phyloP scores from a whole-genome alignment of 108 stramenopile genomes.

The Schizochytrium sp. region DNA sequence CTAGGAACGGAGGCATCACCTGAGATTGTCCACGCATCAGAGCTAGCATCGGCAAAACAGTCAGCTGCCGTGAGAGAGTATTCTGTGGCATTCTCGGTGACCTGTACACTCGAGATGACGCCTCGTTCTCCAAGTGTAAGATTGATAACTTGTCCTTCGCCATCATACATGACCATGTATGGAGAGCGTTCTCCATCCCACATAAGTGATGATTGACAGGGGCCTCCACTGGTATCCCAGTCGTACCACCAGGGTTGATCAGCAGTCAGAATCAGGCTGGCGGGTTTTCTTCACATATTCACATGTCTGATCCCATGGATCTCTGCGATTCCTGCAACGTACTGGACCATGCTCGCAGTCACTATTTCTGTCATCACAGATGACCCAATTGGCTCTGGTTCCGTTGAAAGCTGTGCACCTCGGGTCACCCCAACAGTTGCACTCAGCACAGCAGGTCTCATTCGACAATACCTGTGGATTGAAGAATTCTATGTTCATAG shows the following conservation, averaged over 20 bases:
- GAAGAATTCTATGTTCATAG: background rate
- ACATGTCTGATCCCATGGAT: background rate
- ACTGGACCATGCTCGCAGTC: background rate
- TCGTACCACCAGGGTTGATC: slow-evolving; percentile 9
- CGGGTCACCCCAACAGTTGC: slow-evolving; percentile 41
- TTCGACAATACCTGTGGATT: background rate
- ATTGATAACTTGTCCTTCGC: background rate
- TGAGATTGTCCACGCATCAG: background rate
- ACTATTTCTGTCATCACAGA: slow-evolving; percentile 3
- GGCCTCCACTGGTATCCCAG: background rate
- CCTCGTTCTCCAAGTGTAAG: slow-evolving; percentile 36
- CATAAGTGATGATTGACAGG: background rate
- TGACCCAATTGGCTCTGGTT: background rate
- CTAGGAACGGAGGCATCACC: background rate
- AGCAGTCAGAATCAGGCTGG: background rate
- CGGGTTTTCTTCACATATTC: slow-evolving; percentile 12
- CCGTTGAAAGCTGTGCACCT: background rate
- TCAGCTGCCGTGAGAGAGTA: slow-evolving; percentile 41
- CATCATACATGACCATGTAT: background rate
- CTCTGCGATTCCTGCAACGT: background rate
- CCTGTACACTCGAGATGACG: background rate
- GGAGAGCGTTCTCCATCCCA: background rate
- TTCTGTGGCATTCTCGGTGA: background rate
- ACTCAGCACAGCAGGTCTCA: slow-evolving; percentile 14
- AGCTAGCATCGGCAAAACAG: background rate